Base-by-base conservation (phyloP, 345 rosid species). In the Arabis alpina region DNA sequence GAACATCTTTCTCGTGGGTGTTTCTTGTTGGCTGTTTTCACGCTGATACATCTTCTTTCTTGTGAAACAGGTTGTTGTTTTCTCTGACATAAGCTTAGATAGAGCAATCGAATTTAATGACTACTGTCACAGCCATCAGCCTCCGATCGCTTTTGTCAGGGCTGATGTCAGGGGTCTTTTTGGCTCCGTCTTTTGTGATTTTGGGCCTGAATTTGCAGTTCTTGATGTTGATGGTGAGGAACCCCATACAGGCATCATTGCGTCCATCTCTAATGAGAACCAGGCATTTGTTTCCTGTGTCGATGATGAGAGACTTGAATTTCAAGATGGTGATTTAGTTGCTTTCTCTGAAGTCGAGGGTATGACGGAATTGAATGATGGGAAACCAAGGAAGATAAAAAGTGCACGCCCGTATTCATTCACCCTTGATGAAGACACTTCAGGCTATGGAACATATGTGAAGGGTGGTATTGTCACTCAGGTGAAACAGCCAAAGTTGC, bases 391-490 rank as follows among this genome's bases (percentile, higher is more conserved):
- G 87, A 94, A 84, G 80, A 79, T 94, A 61, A 91, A 84, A 78
- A 88, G 80, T 67, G 80, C 93, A 0, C 83, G 95, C 72, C 98
- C 99, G 10, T 91, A 88, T 78, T 89, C 99, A 10, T 91, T 94
- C 80, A 80, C 62, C 41, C 95, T 94, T 7, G 99, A 94, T 14
- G 97, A 91, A 82, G 99, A 94, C 74, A 86, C 98, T 41, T 64
- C 90, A 11, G 74, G 76, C 40, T 88, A 73, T 60, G 83, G 90
- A 47, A 48, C 85, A 10, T 87, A 94, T 81, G 77, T 80, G 54
- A 94, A 82, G 81, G 99, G 99, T 75, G 99, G 99, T 57, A 94
- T 94, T 74, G 99, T 88, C 28, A 94, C 98, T 52, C 99, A 91
- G 79, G 92, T 86, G 79, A 94, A 94, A 72, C 93, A 85, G 75